Evolutionary conservation across 176 grass and related monocot species (phyloP).

Genomic region (Triticum turgidum): DNA sequence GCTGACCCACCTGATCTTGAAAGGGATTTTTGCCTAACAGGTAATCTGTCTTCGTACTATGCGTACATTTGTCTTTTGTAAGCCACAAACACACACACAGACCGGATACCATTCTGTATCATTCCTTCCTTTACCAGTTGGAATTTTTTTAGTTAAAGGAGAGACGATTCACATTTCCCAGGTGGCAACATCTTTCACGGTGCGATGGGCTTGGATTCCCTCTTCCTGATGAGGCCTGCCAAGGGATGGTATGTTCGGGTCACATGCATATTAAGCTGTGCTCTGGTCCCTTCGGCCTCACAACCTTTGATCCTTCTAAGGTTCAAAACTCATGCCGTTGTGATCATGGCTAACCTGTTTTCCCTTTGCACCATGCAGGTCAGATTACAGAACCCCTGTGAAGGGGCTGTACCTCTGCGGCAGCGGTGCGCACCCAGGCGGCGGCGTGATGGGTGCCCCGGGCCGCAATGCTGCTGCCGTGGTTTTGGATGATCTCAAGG

Average conservation of each 20-base stretch:
- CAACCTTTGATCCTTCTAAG: not conserved
- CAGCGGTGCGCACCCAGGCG: conserved; percentile 86
- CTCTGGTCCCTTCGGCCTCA: not conserved
- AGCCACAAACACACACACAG: not conserved
- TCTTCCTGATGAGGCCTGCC: conserved; percentile 82
- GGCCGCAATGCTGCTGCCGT: conserved; percentile 72
- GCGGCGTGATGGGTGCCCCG: conserved; percentile 88
- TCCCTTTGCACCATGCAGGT: conserved; percentile 47
- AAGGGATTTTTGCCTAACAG: conserved; percentile 85
- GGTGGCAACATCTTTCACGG: conserved; percentile 71
- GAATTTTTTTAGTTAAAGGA: conserved; percentile 9
- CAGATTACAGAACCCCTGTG: conserved; percentile 77
- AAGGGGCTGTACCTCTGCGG: conserved; percentile 89
- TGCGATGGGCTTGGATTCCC: conserved; percentile 85
- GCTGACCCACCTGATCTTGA: conserved; percentile 78
- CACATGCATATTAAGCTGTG: not conserved
- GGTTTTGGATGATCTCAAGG: conserved; percentile 62
- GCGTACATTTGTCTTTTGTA: not conserved
- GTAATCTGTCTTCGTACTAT: no score
- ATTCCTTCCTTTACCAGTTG: no score
- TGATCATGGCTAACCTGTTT: conserved; percentile 7
- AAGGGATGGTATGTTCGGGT: conserved; percentile 72
- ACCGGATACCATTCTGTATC: no score
- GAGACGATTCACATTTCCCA: conserved; percentile 29
- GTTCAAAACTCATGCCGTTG: not conserved